A percentile compares a stretch with the other conserved stretches of the same genome.
phyloP scores from a whole-genome alignment of 176 grass and related monocot genomes.

The Themeda triandra region DNA sequence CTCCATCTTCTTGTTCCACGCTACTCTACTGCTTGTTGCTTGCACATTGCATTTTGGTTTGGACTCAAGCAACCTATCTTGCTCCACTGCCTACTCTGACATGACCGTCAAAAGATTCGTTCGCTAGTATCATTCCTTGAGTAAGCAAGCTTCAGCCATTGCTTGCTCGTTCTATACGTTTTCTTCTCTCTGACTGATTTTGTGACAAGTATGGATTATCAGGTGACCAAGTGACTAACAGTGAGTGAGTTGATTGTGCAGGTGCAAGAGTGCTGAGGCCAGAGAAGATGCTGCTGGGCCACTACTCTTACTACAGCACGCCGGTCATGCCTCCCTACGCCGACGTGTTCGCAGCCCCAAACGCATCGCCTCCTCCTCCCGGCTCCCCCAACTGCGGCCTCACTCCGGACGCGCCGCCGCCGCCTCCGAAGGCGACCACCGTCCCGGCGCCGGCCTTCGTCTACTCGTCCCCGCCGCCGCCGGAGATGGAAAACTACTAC shows the following conservation, averaged over 20 bases:
- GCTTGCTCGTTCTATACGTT: background rate
- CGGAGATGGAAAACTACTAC: background rate
- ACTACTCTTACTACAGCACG: conserved; percentile 39
- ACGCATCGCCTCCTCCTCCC: background rate
- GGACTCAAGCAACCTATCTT: background rate
- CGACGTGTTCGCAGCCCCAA: conserved; percentile 26
- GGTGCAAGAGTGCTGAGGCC: conserved; percentile 29
- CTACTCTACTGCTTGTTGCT: background rate
- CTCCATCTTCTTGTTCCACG: background rate
- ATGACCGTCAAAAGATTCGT: background rate
- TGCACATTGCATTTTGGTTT: background rate
- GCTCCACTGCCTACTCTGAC: background rate
- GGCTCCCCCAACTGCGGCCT: conserved; percentile 39
- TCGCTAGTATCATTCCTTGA: background rate
- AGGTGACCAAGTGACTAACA: background rate
- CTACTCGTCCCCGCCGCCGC: conserved; percentile 35
- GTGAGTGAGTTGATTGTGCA: background rate
- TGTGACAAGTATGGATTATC: background rate
- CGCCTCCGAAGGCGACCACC: conserved; percentile 15
- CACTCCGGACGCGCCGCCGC: conserved; percentile 33
- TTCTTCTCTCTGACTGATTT: background rate
- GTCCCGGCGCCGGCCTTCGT: conserved; percentile 18
- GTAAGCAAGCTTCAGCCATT: background rate
- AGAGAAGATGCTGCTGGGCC: conserved; percentile 31
- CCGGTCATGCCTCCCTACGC: conserved; percentile 50